Evolutionary conservation across 2,329 filamentous ascomycete species (phyloP), one percentile per base, ranked within the genome.

Genomic region (Dactylonectria estremocensis): DNA sequence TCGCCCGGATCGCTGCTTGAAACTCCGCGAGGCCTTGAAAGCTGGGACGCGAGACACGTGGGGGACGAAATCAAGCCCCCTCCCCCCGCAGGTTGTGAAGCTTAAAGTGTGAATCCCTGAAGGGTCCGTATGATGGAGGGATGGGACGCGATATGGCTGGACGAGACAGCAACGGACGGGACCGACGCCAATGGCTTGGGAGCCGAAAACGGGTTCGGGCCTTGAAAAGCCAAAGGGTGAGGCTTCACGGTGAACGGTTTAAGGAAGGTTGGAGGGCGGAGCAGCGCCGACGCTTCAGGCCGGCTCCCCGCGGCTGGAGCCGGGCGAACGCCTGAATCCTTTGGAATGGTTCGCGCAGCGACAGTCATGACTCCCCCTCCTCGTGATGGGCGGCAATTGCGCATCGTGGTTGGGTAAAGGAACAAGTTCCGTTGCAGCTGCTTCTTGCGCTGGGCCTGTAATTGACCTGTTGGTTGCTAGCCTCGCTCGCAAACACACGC

Each of bases 231-330:
- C n/a, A 59, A 57, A 31, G 20, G n/a, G 37, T 18, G 49, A 61
- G 50, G 40, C 28, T 37, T 18, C 46, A 13, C 16, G 18, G 52
- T 18, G 24, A 28, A 28, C 24, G 4, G 24, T 28, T 28, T 28
- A 28, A 28, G 24, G 24, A 28, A 28, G 24, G 24, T 28, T 28
- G 7, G 24, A 28, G 24, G 37, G 37, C 37, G 37, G 37, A 40
- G 37, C 18, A 59, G 48, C 60, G 63, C 61, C 40, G 40, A 60
- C 65, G 69, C 59, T 69, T 73, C 40, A 49, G 63, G n/a, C 68
- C 76, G 77, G 77, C 68, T 76, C 61, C 28, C 43, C 6, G 57
- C 76, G 76, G 76, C 59, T 78, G 68, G 13, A 63, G 48, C 63
- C 70, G 72, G 74, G 68, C n/a, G 24, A 24, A 16, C 48, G 48